phyloP scores from a whole-genome alignment of 176 grass and related monocot genomes.

The Zoysia pacifica region DNA sequence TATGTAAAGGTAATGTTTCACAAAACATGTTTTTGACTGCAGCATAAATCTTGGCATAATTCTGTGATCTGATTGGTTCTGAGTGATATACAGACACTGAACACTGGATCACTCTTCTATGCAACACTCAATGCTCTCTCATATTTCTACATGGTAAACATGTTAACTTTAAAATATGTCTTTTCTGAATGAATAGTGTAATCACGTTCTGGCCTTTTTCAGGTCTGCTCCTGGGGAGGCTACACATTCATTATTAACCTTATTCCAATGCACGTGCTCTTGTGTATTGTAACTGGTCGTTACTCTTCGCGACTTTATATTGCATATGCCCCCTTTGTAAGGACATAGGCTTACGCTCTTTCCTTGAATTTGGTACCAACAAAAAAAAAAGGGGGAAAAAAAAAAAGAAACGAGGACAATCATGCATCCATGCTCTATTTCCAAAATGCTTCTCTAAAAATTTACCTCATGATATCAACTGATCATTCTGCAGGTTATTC shows the following conservation, averaged over 20 bases:
- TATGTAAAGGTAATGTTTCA: constrained; percentile 84
- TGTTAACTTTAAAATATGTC: constrained; percentile 25
- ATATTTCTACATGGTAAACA: constrained; percentile 99
- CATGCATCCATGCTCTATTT: neutral
- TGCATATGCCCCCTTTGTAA: constrained; percentile 99
- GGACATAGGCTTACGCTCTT: constrained; percentile 28
- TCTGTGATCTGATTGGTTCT: constrained; percentile 29
- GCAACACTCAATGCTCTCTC: constrained; percentile 93
- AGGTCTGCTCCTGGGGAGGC: constrained; percentile 99
- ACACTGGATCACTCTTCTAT: constrained; percentile 98
- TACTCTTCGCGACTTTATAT: constrained; percentile 96
- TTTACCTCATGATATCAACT: neutral
- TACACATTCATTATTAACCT: constrained; percentile 99
- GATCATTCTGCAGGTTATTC: constrained; percentile 69
- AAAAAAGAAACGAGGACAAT: neutral
- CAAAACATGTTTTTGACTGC: constrained; percentile 10
- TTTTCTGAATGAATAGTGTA: constrained; percentile 41
- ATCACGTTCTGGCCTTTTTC: constrained; percentile 39
- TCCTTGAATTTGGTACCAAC: constrained; percentile 3
- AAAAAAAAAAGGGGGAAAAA: neutral
- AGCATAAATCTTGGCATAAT: constrained; percentile 18
- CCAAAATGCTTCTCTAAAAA: neutral
- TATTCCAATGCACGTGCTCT: constrained; percentile 96
- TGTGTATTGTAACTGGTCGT: constrained; percentile 97
- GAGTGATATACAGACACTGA: constrained; percentile 77